Percentiles rank a stretch among this genome's conserved stretches.
phyloP scores from a whole-genome alignment of 805 yeast genomes.

The Candida vaughaniae region DNA sequence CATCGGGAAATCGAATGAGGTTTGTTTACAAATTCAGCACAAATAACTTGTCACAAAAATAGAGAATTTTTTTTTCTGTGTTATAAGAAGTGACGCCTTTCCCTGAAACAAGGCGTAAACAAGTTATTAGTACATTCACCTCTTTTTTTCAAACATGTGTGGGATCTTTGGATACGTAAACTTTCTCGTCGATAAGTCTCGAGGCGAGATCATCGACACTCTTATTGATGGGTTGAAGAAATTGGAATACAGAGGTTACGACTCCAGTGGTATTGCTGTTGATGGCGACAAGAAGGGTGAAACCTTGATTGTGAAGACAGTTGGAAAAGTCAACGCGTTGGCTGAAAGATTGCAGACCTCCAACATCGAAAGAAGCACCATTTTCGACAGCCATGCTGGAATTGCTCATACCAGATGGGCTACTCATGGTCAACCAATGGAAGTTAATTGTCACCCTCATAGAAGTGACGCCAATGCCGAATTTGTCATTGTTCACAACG shows the following conservation, averaged over 20 bases:
- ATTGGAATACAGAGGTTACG: conserved; percentile 97
- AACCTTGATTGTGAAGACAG: conserved; percentile 73
- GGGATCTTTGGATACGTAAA: conserved; percentile 98
- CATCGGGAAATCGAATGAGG: conserved; percentile 7
- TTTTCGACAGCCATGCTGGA: conserved; percentile 85
- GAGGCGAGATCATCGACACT: conserved; percentile 91
- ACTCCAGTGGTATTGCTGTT: conserved; percentile 93
- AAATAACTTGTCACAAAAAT: too few species aligned
- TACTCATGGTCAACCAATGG: conserved; percentile 93
- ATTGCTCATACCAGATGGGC: conserved; percentile 99
- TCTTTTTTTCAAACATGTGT: conserved; percentile 35
- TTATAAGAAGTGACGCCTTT: too few species aligned
- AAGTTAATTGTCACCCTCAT: conserved; percentile 92
- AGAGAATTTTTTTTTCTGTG: too few species aligned
- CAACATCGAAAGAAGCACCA: conserved; percentile 56
- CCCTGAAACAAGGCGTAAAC: too few species aligned
- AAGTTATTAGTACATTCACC: too few species aligned
- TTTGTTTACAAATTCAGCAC: conserved; percentile 6
- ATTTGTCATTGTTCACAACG: conserved; percentile 93
- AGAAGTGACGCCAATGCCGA: conserved; percentile 80
- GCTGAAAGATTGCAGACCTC: conserved; percentile 56
- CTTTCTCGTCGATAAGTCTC: conserved; percentile 84
- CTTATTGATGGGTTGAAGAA: conserved; percentile 81
- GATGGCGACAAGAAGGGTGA: conserved; percentile 82
- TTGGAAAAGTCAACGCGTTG: conserved; percentile 87